These are phyloP conservation scores for Plasmodium sp. DNA, from an alignment of 169 alveolate genomes.

Conservation along the genomic window DNA sequence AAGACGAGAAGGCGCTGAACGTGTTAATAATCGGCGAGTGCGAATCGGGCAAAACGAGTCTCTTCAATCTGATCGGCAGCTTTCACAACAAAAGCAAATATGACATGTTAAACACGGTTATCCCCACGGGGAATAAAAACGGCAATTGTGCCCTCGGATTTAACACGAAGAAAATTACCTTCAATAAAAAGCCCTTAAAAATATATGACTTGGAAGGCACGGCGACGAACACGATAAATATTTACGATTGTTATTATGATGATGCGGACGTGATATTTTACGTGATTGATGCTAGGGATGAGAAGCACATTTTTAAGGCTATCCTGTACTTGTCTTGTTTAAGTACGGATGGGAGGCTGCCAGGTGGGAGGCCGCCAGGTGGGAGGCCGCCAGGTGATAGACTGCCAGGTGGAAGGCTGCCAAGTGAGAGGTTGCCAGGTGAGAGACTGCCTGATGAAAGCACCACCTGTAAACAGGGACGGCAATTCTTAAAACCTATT, in stretches of 20 bases:
- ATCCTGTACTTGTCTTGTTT: constrained; percentile 50
- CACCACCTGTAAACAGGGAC: neutral
- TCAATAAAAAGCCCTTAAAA: constrained; percentile 39
- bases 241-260: constrained; percentile 69
- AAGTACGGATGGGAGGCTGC: neutral
- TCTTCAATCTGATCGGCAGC: constrained; percentile 55
- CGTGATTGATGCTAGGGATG: constrained; percentile 66
- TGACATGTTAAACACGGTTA: constrained; percentile 34
- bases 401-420: no score
- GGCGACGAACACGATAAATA: constrained; percentile 37
- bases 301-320: constrained; percentile 43
- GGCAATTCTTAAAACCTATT: constrained; percentile 42
- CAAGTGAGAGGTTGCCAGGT: no score
- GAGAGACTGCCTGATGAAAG: neutral
- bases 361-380: neutral
- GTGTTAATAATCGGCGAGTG: constrained; percentile 70
- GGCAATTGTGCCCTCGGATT: constrained; percentile 68
- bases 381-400: no score
- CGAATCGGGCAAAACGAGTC: constrained; percentile 55
- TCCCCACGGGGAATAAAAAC: neutral
- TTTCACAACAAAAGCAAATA: constrained; percentile 59
- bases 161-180: constrained; percentile 48
- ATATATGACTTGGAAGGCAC: constrained; percentile 68
- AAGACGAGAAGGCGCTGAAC: constrained; percentile 21
- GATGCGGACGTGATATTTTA: constrained; percentile 66